phyloP scores from a whole-genome alignment of 331 rosid species.

The Acacia pycnantha region DNA sequence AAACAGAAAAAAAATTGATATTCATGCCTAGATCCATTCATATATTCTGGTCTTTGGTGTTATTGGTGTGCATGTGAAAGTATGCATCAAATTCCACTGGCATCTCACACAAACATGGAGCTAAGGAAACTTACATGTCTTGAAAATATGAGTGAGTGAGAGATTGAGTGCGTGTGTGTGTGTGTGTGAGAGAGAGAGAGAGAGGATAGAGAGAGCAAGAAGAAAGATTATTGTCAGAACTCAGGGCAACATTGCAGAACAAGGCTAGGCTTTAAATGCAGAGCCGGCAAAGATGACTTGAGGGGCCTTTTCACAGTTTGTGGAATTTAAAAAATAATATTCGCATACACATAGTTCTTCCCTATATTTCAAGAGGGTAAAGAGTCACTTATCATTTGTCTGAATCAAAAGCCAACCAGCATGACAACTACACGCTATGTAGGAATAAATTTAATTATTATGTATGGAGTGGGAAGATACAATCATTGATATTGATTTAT shows the following conservation, averaged over 20 bases:
- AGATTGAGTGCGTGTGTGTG: not conserved
- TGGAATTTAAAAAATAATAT: not conserved
- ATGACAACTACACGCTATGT: conserved; percentile 1
- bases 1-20: not conserved
- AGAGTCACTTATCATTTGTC: not conserved
- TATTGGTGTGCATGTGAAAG: not conserved
- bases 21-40: not conserved
- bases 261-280: conserved; percentile 6
- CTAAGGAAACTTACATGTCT: conserved; percentile 8
- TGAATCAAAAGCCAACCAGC: not conserved
- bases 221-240: conserved; percentile 4
- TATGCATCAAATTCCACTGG: not conserved
- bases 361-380: not conserved
- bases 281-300: not conserved
- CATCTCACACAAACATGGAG: not conserved
- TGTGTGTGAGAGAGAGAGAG: not conserved
- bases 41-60: not conserved
- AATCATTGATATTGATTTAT: not conserved
- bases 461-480: not conserved
- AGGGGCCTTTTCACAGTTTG: conserved; percentile 11
- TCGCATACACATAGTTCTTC: not conserved
- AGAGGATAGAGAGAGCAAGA: not conserved
- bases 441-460: not conserved
- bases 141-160: not conserved
- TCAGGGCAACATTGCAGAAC: conserved; percentile 17